Percentiles rank a stretch among this genome's conserved stretches.
Conservation (phyloP, 805 yeast species). For the Cyberlindnera veronae region DNA sequence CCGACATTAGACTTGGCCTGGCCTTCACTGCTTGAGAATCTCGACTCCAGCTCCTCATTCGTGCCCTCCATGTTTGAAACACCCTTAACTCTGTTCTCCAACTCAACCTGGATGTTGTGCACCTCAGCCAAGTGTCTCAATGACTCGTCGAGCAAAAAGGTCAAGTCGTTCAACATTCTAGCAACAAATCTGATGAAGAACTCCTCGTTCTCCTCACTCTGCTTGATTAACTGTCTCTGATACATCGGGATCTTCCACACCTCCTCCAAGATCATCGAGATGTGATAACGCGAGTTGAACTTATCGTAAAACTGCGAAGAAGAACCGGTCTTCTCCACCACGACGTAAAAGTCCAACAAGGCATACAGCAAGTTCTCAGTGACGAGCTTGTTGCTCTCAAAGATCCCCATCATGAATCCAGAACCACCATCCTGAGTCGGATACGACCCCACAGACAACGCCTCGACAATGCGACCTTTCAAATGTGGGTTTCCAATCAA, state of each 20-base stretch:
- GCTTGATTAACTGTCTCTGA: slow-evolving; percentile 62
- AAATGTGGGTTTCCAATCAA: slow-evolving; percentile 88
- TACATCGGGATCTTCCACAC: slow-evolving; percentile 76
- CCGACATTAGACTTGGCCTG: slow-evolving; percentile 82
- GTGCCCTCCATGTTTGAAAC: slow-evolving; percentile 42
- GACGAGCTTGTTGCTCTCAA: slow-evolving; percentile 61
- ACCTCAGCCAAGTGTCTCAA: slow-evolving; percentile 74
- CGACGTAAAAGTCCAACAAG: slow-evolving; percentile 84
- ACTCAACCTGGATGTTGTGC: slow-evolving; percentile 68
- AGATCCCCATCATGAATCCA: slow-evolving; percentile 70
- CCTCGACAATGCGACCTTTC: slow-evolving; percentile 79
- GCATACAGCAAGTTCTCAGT: slow-evolving; percentile 71
- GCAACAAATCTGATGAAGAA: slow-evolving; percentile 93
- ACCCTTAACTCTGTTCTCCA: slow-evolving; percentile 41
- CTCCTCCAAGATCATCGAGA: slow-evolving; percentile 76
- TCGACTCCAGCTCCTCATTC: slow-evolving; percentile 56
- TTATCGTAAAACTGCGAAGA: slow-evolving; percentile 94
- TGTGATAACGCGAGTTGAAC: slow-evolving; percentile 84
- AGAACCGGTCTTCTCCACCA: slow-evolving; percentile 94
- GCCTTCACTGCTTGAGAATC: slow-evolving; percentile 60
- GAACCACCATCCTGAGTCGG: slow-evolving; percentile 52
- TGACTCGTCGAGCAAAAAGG: slow-evolving; percentile 88
- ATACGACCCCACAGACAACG: slow-evolving; percentile 70
- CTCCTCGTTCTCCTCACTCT: slow-evolving; percentile 65
- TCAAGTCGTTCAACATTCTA: slow-evolving; percentile 90